Evolutionary conservation across 805 yeast species (phyloP), one percentile per base, ranked within the genome.

Genomic region (Candida insectorum): DNA sequence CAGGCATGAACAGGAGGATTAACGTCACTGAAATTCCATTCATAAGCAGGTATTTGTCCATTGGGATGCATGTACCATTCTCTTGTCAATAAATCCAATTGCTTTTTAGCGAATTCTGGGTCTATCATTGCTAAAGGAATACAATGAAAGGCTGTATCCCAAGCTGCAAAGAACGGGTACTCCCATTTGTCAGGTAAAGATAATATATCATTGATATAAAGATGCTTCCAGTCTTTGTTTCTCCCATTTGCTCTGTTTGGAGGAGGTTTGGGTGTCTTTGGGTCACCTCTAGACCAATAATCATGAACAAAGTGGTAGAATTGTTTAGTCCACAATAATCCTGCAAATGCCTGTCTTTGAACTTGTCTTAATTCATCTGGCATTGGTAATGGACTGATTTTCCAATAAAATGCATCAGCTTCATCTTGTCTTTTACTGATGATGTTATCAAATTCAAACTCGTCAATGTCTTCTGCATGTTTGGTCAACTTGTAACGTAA

Each of bases 51-150:
- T 44, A 87, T 77, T 60, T 89, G 96, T n/a, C 97, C 97, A 56
- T 88, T 88, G 28, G 96, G 96, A 55, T 91, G 96, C 94, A 87
- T 86, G 55, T 88, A 88, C 96, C 96, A 88, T 60, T 88, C 97
- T 52, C 96, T 73, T 19, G 95, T 82, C 55, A 88, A 65, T 37
- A 88, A 65, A 54, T 83, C 95, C 47, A 88, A 71, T 62, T 88
- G 96, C 48, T 77, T 81, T 58, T 88, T 88, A 22, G 96, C 94
- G 63, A 85, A 88, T 35, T 76, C 86, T 2, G 96, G 95, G 57
- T 88, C 97, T 51, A 88, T 78, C 88, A 88, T 85, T 4, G 96
- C 91, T 42, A 88, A 63, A 9, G 97, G 96, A 47, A 88, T 76
- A 49, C 95, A 85, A 61, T 88, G 97, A 77, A 88, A 88, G 0